Evolutionary conservation across 2,329 filamentous ascomycete genomes (phyloP).

Genomic region (Fusarium tjaetaba): DNA sequence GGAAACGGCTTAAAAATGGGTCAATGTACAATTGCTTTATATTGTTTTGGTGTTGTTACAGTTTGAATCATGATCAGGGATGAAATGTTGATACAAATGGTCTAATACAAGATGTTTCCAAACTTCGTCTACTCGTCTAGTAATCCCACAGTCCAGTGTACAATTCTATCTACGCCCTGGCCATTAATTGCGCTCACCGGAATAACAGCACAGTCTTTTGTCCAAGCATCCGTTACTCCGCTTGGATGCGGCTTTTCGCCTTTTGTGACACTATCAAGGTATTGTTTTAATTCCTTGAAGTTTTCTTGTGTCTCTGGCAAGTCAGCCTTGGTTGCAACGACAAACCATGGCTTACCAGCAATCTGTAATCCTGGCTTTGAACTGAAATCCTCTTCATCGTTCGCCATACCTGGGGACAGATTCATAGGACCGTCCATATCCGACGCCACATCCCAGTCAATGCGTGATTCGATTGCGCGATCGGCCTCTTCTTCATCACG

Average conservation of each 20-base stretch:
- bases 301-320: slow-evolving; percentile 81
- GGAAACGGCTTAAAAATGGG: slow-evolving; percentile 31
- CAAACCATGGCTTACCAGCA: slow-evolving; percentile 95
- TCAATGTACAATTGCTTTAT: slow-evolving; percentile 32
- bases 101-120: slow-evolving; percentile 35
- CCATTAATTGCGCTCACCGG: slow-evolving; percentile 91
- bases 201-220: slow-evolving; percentile 72
- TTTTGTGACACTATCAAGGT: slow-evolving; percentile 73
- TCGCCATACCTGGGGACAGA: slow-evolving; percentile 33
- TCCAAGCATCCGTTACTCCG: slow-evolving; percentile 66
- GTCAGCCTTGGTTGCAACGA: slow-evolving; percentile 93
- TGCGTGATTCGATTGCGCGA: slow-evolving; percentile 65
- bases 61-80: slow-evolving; percentile 27
- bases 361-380: slow-evolving; percentile 69
- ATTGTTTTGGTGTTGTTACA: slow-evolving; percentile 38
- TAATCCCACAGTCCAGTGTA: slow-evolving; percentile 76
- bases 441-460: slow-evolving; percentile 69
- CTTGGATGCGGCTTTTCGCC: slow-evolving; percentile 78
- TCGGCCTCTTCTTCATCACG: slow-evolving; percentile 77
- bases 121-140: slow-evolving; percentile 59
- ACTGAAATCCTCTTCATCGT: slow-evolving; percentile 6
- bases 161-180: slow-evolving; percentile 80
- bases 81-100: slow-evolving; percentile 31
- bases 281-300: slow-evolving; percentile 74
- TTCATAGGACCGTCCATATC: slow-evolving; percentile 45